Evolutionary conservation across 768 basidiomycete genomes (phyloP), one percentile per base, ranked within the genome.

Genomic region (Agaricus sinodeliciosus): DNA sequence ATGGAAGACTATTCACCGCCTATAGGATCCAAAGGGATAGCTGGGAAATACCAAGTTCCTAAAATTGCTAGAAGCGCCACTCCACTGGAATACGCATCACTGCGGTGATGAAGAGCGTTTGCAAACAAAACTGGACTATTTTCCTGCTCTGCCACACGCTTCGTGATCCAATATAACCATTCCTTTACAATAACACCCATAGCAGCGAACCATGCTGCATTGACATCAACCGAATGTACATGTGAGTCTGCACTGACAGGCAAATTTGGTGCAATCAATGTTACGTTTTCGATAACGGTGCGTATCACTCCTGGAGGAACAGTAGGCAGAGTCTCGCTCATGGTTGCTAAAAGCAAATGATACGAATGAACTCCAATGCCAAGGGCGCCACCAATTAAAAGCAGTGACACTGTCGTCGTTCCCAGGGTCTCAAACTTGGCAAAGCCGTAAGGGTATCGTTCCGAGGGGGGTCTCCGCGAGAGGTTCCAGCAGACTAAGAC

Each of bases 91-190:
- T 94, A 92, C 5, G 92, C 93, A 66, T 99, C 96, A 58, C 90
- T 94, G n/a, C 96, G 81, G 69, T 99, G 96, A 66, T 98, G 95
- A 51, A 94, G 78, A 5, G 95, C 96, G 65, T 98, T 99, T n/a
- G 96, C 96, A 16, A 86, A 73, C 48, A 99, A 70, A 0, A 99
- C 96, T 3, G 91, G 90, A 62, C 88, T 91, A 60, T 84, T 84
- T 67, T 97, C 94, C 60, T 91, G 82, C 53, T 90, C 83, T 9
- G 95, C 96, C 27, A 99, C 94, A 50, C 78, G 80, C 63, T 87
- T 88, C 43, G 94, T 98, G 43, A 85, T 72, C 40, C 94, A 75
- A 68, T 95, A 98, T 11, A 99, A 67, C 85, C 87, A 97, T 67
- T 99, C 96, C 65, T 99, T 99, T 55, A 78, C 68, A 3, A 91